Evolutionary conservation across 768 basidiomycete species (phyloP), one percentile per base, ranked within the genome.

Genomic region (Suillus hirtellus): DNA sequence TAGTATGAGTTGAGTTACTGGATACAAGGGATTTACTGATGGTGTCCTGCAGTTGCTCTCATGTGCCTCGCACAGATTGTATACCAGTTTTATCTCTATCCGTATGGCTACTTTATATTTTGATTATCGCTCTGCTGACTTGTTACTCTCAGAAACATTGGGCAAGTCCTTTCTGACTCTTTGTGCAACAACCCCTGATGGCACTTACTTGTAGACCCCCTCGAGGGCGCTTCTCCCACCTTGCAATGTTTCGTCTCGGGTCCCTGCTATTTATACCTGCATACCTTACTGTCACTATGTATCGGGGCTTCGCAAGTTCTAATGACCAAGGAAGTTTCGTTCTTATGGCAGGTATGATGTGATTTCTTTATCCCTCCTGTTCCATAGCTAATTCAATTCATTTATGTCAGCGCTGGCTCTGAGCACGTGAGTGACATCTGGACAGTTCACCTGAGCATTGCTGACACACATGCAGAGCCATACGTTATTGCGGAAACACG

Each of bases 31-130:
- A 62, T 31, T 56, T 27, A n/a, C 66, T 65, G 50, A 61, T 47
- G n/a, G 17, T 66, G 11, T 42, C 40, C 63, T 58, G n/a, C 67
- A 94, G 92, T 92, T 72, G 93, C 92, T 7, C 69, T 96, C 62
- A 96, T 97, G 95, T 96, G 93, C 75, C 81, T 95, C n/a, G 92
- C 88, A 65, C 95, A 96, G 74, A 91, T 97, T 59, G 86, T 88
- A 43, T 96, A 95, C 72, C 95, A 95, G 70, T 95, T 94, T 72
- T 87, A 93, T 71, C 82, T 93, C 42, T 95, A 95, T 81, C 92
- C 92, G 90, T 94, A 71, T 76, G 92, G 17, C 17, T 17, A 12
- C 24, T 42, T 12, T 5, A 11, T 42, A 8, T 40, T 31, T 58
- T 42, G 5, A 12, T 31, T 31, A 12, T 54, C 27, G 2, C 19